Evolutionary conservation across 192 early-diverging fungal species (phyloP).

Genomic region (Coemansia sp.): DNA sequence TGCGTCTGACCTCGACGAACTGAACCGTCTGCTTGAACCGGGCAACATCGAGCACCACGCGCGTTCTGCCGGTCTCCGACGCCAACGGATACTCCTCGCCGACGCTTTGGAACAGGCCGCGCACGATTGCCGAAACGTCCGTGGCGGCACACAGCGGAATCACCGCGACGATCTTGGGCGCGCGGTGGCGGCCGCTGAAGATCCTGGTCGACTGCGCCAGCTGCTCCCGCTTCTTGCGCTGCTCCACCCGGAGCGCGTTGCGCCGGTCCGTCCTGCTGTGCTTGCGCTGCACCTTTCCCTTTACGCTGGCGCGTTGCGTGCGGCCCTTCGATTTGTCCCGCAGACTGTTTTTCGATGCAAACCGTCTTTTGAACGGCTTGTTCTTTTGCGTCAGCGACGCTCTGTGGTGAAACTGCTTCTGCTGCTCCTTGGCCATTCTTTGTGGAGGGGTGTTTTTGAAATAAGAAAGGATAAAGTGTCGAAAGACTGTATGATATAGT

Average conservation of each 20-base stretch:
- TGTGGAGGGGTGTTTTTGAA: too few relatives aligned
- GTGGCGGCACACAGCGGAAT: constrained; percentile 86
- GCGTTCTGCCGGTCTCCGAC: constrained; percentile 8
- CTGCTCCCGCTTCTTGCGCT: constrained; percentile 81
- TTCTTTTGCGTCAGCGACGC: constrained; percentile 87
- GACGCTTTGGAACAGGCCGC: constrained; percentile 56
- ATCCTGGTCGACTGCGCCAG: constrained; percentile 69
- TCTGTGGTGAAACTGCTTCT: constrained; percentile 63
- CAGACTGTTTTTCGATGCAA: constrained; percentile 77
- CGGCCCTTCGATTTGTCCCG: constrained; percentile 85
- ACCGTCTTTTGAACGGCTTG: constrained; percentile 96
- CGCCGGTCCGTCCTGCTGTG: constrained; percentile 75
- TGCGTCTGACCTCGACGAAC: constrained; percentile 74
- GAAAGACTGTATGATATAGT: too few relatives aligned
- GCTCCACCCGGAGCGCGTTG: constrained; percentile 74
- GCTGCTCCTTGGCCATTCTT: constrained; percentile 35
- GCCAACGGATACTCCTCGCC: constrained; percentile 51
- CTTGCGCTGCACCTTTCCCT: constrained; percentile 57
- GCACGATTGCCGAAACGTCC: constrained; percentile 51
- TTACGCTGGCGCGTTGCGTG: constrained; percentile 61
- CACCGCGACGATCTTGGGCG: constrained; percentile 89
- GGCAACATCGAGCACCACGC: constrained; percentile 56
- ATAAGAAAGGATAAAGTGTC: too few relatives aligned
- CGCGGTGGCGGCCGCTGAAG: constrained; percentile 78
- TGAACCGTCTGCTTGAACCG: constrained; percentile 91